Conservation (phyloP, 202 grass and related monocot genomes). For the Thinopyrum obtusiflorum region DNA sequence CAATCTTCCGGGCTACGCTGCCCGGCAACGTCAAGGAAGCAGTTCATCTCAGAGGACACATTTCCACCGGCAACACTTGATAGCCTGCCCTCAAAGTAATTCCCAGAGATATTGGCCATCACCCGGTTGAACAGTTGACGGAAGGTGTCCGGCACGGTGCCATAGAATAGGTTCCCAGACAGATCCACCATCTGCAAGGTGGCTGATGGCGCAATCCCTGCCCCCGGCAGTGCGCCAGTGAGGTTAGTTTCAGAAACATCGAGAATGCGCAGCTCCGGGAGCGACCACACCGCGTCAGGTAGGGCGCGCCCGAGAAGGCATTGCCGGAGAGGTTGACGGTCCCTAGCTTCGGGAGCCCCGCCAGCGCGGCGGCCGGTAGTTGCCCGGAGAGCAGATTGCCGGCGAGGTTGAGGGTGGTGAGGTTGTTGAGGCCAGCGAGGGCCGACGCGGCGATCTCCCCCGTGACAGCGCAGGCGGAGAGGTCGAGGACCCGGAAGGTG, state of each 20-base stretch:
- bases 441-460: conserved; percentile 59
- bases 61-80: conserved; percentile 22
- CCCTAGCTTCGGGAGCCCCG: conserved; percentile 38
- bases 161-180: conserved; percentile 72
- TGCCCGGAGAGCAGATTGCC: conserved; percentile 58
- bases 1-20: conserved; percentile 65
- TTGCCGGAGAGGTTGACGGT: conserved; percentile 68
- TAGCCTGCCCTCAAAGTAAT: conserved; percentile 71
- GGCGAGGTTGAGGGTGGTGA: conserved; percentile 69
- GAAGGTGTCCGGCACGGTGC: conserved; percentile 51
- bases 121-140: conserved; percentile 39
- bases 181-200: conserved; percentile 61
- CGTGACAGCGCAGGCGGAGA: conserved; percentile 53
- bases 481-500: conserved; percentile 57
- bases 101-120: conserved; percentile 60
- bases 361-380: conserved; percentile 50
- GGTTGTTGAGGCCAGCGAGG: conserved; percentile 41
- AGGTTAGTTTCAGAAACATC: conserved; percentile 76
- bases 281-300: conserved; percentile 59
- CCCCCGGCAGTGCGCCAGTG: conserved; percentile 54
- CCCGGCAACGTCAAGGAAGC: conserved; percentile 43
- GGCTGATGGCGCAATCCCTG: conserved; percentile 29
- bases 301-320: conserved; percentile 48
- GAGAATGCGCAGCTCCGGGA: conserved; percentile 47
- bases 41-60: conserved; percentile 54